Evolutionary conservation across 129 eudicot species (phyloP).

Genomic region (Tagetes erecta): DNA sequence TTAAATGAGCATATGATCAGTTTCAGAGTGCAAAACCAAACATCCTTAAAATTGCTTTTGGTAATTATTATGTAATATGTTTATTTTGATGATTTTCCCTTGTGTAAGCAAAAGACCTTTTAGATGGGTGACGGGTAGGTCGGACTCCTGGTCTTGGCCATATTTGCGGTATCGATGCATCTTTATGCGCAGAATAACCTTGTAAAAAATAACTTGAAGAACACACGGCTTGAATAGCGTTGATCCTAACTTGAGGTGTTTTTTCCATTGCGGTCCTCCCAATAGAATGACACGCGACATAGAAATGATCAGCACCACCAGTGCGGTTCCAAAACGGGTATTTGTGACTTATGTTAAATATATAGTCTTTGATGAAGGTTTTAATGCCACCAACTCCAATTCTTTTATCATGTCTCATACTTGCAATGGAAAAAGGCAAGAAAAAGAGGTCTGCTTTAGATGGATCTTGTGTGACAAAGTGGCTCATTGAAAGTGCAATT

Average conservation of each 20-base stretch:
- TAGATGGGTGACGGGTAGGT: conserved; percentile 45
- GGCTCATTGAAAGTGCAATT: conserved; percentile 53
- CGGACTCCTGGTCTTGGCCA: conserved; percentile 78
- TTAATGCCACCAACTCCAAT: conserved; percentile 76
- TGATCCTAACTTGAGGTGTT: conserved; percentile 56
- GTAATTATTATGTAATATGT: no score
- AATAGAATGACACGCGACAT: conserved; percentile 85
- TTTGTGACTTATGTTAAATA: conserved; percentile 41
- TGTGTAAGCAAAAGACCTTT: conserved; percentile 41
- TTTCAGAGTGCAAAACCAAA: background rate
- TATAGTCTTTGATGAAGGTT: conserved; percentile 50
- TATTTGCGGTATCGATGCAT: conserved; percentile 88
- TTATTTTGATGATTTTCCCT: no score
- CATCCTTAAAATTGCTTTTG: no score
- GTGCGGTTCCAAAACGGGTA: conserved; percentile 87
- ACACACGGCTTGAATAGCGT: conserved; percentile 92
- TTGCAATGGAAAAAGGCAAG: conserved; percentile 86
- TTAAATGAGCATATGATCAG: background rate
- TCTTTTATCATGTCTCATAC: conserved; percentile 68
- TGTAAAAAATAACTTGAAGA: conserved; percentile 77
- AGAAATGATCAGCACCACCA: conserved; percentile 88
- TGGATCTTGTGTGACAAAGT: conserved; percentile 75
- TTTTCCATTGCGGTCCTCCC: conserved; percentile 83
- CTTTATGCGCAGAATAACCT: conserved; percentile 75
- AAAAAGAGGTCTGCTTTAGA: conserved; percentile 70